A percentile compares a stretch with the other conserved stretches of the same genome.
Conservation (phyloP, 495 filamentous ascomycete genomes). For the Xylaria nigripes region DNA sequence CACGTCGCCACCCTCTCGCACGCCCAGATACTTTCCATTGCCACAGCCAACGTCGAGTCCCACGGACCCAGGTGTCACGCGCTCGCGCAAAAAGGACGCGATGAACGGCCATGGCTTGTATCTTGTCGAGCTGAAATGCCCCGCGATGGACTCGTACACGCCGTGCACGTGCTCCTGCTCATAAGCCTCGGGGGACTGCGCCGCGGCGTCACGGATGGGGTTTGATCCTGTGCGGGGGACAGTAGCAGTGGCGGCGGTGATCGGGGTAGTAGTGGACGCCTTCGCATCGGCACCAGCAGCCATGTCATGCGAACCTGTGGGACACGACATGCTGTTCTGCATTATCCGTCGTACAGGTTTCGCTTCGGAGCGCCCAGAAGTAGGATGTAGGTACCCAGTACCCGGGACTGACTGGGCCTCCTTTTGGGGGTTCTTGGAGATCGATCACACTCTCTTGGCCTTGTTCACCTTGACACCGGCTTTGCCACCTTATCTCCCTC, state of each 20-base stretch:
- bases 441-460: neutral
- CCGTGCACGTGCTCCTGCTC: slow-evolving; percentile 82
- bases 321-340: slow-evolving; percentile 5
- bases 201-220: slow-evolving; percentile 20
- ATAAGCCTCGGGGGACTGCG: slow-evolving; percentile 40
- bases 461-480: neutral
- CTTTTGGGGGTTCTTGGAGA: neutral
- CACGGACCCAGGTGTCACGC: slow-evolving; percentile 57
- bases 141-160: slow-evolving; percentile 90
- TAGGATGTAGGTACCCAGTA: neutral
- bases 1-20: slow-evolving; percentile 65
- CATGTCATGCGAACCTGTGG: slow-evolving; percentile 9
- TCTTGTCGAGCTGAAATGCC: slow-evolving; percentile 88
- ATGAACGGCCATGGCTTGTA: slow-evolving; percentile 98
- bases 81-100: slow-evolving; percentile 62
- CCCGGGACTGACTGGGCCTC: neutral
- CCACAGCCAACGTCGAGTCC: slow-evolving; percentile 91
- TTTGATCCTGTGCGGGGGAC: neutral
- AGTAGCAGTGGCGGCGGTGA: neutral
- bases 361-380: neutral
- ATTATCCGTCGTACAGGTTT: neutral
- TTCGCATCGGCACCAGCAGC: slow-evolving; percentile 1
- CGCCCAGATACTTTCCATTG: slow-evolving; percentile 88
- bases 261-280: neutral
- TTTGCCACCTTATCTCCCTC: neutral